A percentile compares a stretch with the other conserved stretches of the same genome.
phyloP scores from a whole-genome alignment of 768 basidiomycete species.

The Xanthoconium stramineum region DNA sequence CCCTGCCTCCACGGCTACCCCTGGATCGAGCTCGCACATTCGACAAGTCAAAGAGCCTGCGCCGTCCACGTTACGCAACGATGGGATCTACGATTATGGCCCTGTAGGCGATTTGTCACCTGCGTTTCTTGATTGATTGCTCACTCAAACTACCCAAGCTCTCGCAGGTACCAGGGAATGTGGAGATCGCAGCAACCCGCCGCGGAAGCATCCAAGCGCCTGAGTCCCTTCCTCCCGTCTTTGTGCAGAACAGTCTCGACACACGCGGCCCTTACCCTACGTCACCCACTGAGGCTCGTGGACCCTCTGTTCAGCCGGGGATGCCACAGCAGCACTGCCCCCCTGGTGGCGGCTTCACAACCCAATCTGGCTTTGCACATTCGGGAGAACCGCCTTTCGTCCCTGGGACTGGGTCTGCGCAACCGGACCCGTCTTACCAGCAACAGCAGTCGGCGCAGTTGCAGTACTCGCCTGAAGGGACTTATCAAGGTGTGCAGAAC shows the following conservation, averaged over 20 bases:
- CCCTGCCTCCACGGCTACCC: slow-evolving; percentile 44
- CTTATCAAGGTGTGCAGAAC: slow-evolving; percentile 13
- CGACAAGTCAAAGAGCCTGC: slow-evolving; percentile 22
- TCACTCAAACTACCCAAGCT: slow-evolving; percentile 10
- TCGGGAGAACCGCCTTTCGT: slow-evolving; percentile 17
- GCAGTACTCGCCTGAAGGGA: slow-evolving; percentile 20
- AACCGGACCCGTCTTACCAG: slow-evolving; percentile 11
- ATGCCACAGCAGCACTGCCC: slow-evolving; percentile 20
- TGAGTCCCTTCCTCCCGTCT: slow-evolving; percentile 23
- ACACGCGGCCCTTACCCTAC: slow-evolving; percentile 14
- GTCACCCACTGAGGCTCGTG: slow-evolving; percentile 16
- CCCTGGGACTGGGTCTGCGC: slow-evolving; percentile 11
- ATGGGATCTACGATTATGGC: slow-evolving; percentile 26
- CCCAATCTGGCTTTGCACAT: slow-evolving; percentile 11
- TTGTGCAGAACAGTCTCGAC: slow-evolving; percentile 18
- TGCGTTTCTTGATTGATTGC: background rate
- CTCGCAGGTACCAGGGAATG: slow-evolving; percentile 22
- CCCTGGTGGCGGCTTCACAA: slow-evolving; percentile 8
- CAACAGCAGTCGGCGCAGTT: slow-evolving; percentile 9
- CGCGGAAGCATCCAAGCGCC: slow-evolving; percentile 26
- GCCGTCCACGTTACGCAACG: slow-evolving; percentile 24
- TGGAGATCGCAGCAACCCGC: slow-evolving; percentile 20
- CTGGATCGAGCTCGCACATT: slow-evolving; percentile 34
- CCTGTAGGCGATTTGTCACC: slow-evolving; percentile 14
- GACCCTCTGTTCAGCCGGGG: slow-evolving; percentile 15